These are phyloP conservation scores for Aspergillus latus DNA, from an alignment of 2,329 filamentous ascomycete genomes.

Conservation along the genomic window DNA sequence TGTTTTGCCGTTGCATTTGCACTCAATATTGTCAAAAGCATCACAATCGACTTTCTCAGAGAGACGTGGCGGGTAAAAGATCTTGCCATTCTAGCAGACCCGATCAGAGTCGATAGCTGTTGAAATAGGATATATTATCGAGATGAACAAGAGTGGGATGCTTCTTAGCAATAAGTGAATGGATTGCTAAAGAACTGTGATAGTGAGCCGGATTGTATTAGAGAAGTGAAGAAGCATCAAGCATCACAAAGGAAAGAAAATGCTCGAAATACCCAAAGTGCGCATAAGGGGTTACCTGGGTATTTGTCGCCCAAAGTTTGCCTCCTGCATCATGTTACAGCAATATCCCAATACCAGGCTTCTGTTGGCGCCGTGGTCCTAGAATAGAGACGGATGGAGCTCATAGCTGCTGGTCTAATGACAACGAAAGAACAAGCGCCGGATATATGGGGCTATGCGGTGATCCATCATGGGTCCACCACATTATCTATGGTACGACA, in stretches of 20 bases:
- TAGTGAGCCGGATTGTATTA: conserved; percentile 1
- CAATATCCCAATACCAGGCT: conserved; percentile 18
- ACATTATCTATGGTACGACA: neutral
- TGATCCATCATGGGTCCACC: conserved; percentile 1
- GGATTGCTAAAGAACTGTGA: conserved; percentile 1
- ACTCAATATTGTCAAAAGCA: conserved; percentile 26
- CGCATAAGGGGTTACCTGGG: neutral
- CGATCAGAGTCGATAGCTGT: neutral
- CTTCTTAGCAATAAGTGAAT: neutral
- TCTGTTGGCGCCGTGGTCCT: conserved; percentile 33
- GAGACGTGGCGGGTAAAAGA: conserved; percentile 6
- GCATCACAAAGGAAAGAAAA: neutral
- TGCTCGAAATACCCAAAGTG: neutral
- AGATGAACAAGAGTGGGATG: neutral
- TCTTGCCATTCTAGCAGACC: conserved; percentile 20
- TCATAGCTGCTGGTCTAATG: conserved; percentile 26
- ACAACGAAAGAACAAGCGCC: conserved; percentile 13
- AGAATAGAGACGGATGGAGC: conserved; percentile 30
- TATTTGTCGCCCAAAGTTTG: conserved; percentile 18
- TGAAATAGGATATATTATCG: neutral
- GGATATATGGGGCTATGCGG: neutral
- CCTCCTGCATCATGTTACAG: conserved; percentile 21
- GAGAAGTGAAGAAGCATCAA: conserved; percentile 1
- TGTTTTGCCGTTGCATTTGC: conserved; percentile 22
- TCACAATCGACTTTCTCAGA: conserved; percentile 18